Conservation (phyloP, 2,329 filamentous ascomycete genomes). For the Sporothrix pallida region DNA sequence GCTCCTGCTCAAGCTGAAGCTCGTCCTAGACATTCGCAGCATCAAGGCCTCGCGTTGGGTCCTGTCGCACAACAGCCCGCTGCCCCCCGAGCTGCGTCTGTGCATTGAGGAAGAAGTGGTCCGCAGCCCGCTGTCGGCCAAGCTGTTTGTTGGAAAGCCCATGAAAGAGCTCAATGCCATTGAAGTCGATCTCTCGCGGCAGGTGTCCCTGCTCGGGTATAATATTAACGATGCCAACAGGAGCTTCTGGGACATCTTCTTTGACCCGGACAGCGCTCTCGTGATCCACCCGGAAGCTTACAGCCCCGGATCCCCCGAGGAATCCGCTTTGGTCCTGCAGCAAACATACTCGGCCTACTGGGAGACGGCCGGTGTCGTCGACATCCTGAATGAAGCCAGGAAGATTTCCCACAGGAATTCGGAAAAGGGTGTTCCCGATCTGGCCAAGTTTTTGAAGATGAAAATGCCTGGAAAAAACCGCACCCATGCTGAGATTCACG, state of each 20-base stretch:
- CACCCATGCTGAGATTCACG: constrained; percentile 32
- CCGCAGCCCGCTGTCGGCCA: constrained; percentile 40
- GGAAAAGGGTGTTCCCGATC: constrained; percentile 23
- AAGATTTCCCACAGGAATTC: constrained; percentile 23
- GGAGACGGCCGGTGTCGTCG: constrained; percentile 40
- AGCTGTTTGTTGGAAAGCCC: constrained; percentile 29
- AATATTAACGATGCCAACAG: background rate
- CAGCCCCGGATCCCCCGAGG: constrained; percentile 33
- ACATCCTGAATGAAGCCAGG: constrained; percentile 38
- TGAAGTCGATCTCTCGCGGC: background rate
- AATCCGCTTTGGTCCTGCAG: constrained; percentile 37
- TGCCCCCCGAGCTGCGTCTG: constrained; percentile 39
- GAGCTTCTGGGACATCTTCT: background rate
- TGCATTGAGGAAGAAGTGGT: constrained; percentile 38
- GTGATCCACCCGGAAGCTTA: background rate
- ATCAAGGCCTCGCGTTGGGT: constrained; percentile 38
- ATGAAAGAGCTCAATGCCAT: constrained; percentile 19
- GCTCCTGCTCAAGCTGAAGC: constrained; percentile 42
- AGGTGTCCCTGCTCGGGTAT: background rate
- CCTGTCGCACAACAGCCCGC: constrained; percentile 27
- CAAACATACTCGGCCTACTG: constrained; percentile 39
- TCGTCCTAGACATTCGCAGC: constrained; percentile 42
- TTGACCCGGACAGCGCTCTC: constrained; percentile 15
- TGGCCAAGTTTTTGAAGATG: constrained; percentile 15
- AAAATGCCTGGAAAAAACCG: background rate